Conservation (phyloP, 176 grass and related monocot species). For the Zoysia japonica region DNA sequence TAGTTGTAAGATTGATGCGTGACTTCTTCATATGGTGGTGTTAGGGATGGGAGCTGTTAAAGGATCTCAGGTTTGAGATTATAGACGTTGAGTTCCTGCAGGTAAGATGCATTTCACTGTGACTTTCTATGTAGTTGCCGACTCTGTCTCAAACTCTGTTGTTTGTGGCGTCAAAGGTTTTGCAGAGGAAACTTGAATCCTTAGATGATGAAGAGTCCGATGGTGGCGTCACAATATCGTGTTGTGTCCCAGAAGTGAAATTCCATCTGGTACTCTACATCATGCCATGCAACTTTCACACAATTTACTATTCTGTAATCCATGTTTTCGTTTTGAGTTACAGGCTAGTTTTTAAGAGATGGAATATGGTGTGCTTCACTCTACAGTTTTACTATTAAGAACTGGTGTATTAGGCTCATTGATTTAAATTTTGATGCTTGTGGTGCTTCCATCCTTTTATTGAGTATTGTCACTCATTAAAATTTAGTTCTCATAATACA, state of each 20-base stretch:
- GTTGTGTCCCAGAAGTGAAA: constrained; percentile 48
- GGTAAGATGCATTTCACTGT: constrained; percentile 45
- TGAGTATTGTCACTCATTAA: neutral
- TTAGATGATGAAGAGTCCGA: constrained; percentile 33
- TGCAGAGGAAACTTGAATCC: constrained; percentile 43
- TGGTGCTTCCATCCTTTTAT: neutral
- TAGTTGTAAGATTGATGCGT: neutral
- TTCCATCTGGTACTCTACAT: constrained; percentile 56
- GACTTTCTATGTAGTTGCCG: neutral
- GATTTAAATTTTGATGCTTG: constrained; percentile 19
- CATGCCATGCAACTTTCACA: constrained; percentile 31
- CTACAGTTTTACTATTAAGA: neutral
- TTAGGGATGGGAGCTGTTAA: constrained; percentile 54
- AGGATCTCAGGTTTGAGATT: constrained; percentile 66
- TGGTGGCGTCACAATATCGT: constrained; percentile 41
- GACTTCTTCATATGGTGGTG: constrained; percentile 31
- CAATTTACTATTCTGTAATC: constrained; percentile 21
- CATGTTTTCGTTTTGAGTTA: constrained; percentile 18
- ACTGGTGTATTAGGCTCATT: neutral
- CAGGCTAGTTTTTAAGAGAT: constrained; percentile 25
- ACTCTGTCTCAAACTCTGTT: constrained; percentile 25
- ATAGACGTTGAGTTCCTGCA: constrained; percentile 63
- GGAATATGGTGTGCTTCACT: constrained; percentile 21
- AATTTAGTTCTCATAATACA: neutral
- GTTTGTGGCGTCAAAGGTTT: constrained; percentile 33